Base-by-base conservation (phyloP, 331 rosid genomes). In the Phaseolus coccineus region DNA sequence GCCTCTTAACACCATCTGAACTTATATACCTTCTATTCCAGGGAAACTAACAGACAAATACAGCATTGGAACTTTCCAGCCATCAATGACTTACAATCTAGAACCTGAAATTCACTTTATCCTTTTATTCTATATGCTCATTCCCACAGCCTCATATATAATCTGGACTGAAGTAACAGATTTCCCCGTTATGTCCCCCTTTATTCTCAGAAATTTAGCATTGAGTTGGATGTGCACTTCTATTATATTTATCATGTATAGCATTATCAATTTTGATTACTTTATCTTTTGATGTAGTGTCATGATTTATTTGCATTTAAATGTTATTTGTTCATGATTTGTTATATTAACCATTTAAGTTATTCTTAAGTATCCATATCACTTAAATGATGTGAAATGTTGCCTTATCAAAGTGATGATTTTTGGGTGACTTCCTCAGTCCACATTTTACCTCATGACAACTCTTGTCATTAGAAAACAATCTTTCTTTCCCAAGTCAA, bases 61-160 rank as follows among this genome's bases (percentile, higher is more conserved):
- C n/a, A 64, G 0, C 13, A 35, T 13, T 50, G 14, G 1, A 28
- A 77, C 9, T 25, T 77, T 24, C 53, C 46, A 24, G 31, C 59
- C 19, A 0, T 33, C 4, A 3, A 46, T 8, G 40, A 42, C 22
- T 24, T 37, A 35, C 5, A 40, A 52, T 27, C 42, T 64, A 55
- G 81, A 77, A 67, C 19, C 66, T 37, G 19, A 76, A 75, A 28
- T 47, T 40, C 68, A 30, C 69, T 28, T 75, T 62, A 63, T 31
- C 51, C 46, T 33, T 48, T 47, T 8, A 46, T 65, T 66, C 27
- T 33, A 65, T 33, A 65, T 24, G 44, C 53, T 77, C 39, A 13
- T 39, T 74, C 57, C 8, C 15, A 31, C 12, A 65, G 33, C n/a
- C 16, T 56, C 44, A 1, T 15, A 35, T 74, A 33, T 25, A 42